Evolutionary conservation across 257 asterid genomes (phyloP).

Genomic region (Nicotiana undulata): DNA sequence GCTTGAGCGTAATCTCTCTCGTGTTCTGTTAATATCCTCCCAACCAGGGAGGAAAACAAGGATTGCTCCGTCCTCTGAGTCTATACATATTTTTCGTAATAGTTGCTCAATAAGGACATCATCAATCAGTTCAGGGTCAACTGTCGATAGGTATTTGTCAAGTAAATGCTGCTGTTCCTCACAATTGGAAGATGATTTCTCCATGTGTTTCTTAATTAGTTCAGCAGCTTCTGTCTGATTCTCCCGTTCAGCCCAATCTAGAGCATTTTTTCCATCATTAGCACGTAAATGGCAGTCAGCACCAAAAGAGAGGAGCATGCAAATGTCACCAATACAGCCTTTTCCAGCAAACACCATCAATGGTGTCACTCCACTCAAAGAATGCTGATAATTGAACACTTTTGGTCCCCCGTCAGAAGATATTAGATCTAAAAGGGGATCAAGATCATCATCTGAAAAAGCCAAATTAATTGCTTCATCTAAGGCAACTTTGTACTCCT

Average conservation of each 20-base stretch:
- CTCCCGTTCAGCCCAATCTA: conserved; percentile 58
- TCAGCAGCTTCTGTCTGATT: conserved; percentile 56
- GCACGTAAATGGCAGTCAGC: conserved; percentile 51
- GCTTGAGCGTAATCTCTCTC: conserved; percentile 49
- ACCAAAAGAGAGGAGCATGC: conserved; percentile 83
- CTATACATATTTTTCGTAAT: conserved; percentile 57
- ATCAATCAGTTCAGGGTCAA: conserved; percentile 64
- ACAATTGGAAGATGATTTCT: conserved; percentile 32
- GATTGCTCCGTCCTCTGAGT: conserved; percentile 72
- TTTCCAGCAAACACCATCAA: conserved; percentile 80
- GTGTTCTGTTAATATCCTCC: conserved; percentile 74
- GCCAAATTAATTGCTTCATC: conserved; percentile 82
- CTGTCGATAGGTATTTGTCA: conserved; percentile 62
- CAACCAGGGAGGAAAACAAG: conserved; percentile 94
- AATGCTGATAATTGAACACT: conserved; percentile 63
- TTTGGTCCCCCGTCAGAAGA: conserved; percentile 49
- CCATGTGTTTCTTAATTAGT: conserved; percentile 53
- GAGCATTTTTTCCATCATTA: conserved; percentile 57
- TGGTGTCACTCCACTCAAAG: conserved; percentile 67
- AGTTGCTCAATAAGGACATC: conserved; percentile 74
- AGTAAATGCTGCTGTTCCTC: conserved; percentile 48
- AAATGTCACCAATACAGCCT: conserved; percentile 70
- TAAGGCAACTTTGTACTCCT: conserved; percentile 55
- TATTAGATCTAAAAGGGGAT: conserved; percentile 59
- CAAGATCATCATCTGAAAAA: conserved; percentile 55